phyloP scores from a whole-genome alignment of 1,284 basidiomycete species.

The Sporisorium exsertum region DNA sequence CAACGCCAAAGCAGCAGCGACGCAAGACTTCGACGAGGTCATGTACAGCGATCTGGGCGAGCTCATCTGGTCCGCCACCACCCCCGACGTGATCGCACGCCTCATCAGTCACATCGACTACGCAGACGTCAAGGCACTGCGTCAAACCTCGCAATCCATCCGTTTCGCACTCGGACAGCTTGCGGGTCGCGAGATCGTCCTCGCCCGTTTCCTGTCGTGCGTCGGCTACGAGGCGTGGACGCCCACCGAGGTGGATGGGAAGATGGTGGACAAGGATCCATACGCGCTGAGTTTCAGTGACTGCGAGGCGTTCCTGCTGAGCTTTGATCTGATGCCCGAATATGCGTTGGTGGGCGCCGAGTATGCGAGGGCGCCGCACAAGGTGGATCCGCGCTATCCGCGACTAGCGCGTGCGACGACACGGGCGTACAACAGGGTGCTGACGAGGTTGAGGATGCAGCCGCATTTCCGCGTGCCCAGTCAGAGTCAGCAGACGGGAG shows the following conservation, averaged over 20 bases:
- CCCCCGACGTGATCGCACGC: slow-evolving; percentile 52
- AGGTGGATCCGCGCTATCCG: slow-evolving; percentile 64
- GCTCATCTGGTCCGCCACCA: slow-evolving; percentile 57
- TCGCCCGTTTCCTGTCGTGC: slow-evolving; percentile 59
- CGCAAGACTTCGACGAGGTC: slow-evolving; percentile 31
- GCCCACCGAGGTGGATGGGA: slow-evolving; percentile 13
- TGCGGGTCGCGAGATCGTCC: slow-evolving; percentile 53
- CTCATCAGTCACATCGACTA: slow-evolving; percentile 59
- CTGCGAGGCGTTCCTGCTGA: slow-evolving; percentile 64
- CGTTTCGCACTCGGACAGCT: slow-evolving; percentile 50
- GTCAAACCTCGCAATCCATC: slow-evolving; percentile 56
- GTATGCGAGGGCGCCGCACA: slow-evolving; percentile 50
- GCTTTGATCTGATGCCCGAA: slow-evolving; percentile 56
- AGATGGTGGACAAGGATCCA: slow-evolving; percentile 49
- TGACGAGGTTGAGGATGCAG: slow-evolving; percentile 68
- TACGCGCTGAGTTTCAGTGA: slow-evolving; percentile 59
- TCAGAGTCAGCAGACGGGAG: background rate
- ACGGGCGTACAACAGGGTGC: slow-evolving; percentile 69
- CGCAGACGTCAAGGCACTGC: slow-evolving; percentile 61
- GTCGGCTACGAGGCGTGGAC: slow-evolving; percentile 61
- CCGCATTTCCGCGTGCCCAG: slow-evolving; percentile 26
- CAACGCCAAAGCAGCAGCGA: background rate
- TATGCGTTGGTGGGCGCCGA: slow-evolving; percentile 54
- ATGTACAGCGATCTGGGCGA: slow-evolving; percentile 59
- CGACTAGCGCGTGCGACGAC: slow-evolving; percentile 67